Evolutionary conservation across 495 filamentous ascomycete genomes (phyloP).

Genomic region (Acidomyces sp.): DNA sequence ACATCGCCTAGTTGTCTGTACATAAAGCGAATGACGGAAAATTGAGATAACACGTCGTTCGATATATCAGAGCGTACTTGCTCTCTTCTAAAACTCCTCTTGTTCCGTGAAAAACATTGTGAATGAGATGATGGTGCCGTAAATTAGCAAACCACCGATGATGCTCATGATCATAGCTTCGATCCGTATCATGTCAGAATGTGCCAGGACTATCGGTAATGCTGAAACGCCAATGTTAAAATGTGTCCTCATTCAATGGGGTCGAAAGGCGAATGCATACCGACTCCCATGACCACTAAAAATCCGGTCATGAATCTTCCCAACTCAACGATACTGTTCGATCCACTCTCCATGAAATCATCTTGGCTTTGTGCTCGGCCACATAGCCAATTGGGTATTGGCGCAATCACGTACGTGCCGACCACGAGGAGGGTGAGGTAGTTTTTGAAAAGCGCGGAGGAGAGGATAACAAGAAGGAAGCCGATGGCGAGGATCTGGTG

Average conservation of each 20-base stretch:
- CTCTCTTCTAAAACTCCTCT: slow-evolving; percentile 51
- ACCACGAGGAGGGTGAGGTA: slow-evolving; percentile 92
- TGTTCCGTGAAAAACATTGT: slow-evolving; percentile 96
- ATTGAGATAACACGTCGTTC: too few species aligned
- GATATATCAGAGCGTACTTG: background rate
- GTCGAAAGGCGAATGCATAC: slow-evolving; percentile 40
- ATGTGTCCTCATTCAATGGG: background rate
- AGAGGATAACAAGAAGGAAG: slow-evolving; percentile 97
- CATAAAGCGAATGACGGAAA: too few species aligned
- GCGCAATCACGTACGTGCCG: slow-evolving; percentile 85
- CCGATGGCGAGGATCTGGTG: slow-evolving; percentile 82
- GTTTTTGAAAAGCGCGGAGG: slow-evolving; percentile 81
- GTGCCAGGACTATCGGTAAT: slow-evolving; percentile 79
- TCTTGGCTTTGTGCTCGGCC: slow-evolving; percentile 77
- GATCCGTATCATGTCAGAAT: slow-evolving; percentile 61
- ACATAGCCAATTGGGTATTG: slow-evolving; percentile 93
- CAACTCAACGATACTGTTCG: slow-evolving; percentile 74
- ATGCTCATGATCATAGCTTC: slow-evolving; percentile 96
- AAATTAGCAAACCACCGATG: slow-evolving; percentile 82
- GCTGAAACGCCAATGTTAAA: slow-evolving; percentile 41
- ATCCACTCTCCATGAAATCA: slow-evolving; percentile 83
- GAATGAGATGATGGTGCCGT: slow-evolving; percentile 95
- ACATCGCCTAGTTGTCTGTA: too few species aligned
- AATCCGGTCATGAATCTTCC: slow-evolving; percentile 92
- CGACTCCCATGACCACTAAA: slow-evolving; percentile 93